Percentiles rank a stretch among this genome's conserved stretches.
These are phyloP conservation scores for Magnolia changhungtana DNA, from an alignment of 164 flowering plant genomes.

Conservation along the genomic window DNA sequence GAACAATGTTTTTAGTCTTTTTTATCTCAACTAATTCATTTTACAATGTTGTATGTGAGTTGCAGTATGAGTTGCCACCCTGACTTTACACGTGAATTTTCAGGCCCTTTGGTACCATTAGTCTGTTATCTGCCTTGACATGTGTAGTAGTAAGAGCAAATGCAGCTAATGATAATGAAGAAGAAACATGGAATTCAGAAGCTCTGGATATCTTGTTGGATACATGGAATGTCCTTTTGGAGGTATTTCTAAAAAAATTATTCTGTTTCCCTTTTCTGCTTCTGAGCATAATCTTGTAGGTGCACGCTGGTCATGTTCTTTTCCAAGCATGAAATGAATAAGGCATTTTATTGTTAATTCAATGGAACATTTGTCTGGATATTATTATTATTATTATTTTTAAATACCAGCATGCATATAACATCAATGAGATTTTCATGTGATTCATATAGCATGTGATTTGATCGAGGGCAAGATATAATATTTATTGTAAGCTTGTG, in stretches of 20 bases:
- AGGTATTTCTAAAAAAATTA: slow-evolving; percentile 31
- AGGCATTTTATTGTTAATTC: background rate
- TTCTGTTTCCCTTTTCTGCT: background rate
- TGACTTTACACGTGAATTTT: background rate
- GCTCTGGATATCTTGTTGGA: slow-evolving; percentile 92
- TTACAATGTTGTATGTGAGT: background rate
- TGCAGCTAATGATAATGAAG: slow-evolving; percentile 48
- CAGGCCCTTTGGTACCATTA: slow-evolving; percentile 87
- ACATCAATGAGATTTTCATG: background rate
- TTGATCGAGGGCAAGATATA: no score
- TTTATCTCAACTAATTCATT: background rate
- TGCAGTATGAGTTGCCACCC: background rate
- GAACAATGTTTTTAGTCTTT: background rate
- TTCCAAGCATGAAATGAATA: background rate
- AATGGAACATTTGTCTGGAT: background rate
- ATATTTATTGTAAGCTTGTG: background rate
- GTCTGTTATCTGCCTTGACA: slow-evolving; percentile 70
- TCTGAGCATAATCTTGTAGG: background rate
- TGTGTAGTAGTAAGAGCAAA: slow-evolving; percentile 72
- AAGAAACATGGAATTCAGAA: slow-evolving; percentile 89
- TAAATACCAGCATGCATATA: background rate
- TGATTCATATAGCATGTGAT: background rate
- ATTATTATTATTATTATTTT: no score
- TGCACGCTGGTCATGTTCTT: background rate
- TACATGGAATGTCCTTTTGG: slow-evolving; percentile 78